Percentiles rank a stretch among this genome's conserved stretches.
Evolutionary conservation across 2,329 filamentous ascomycete genomes (phyloP).

Genomic region (Venturia asperata): DNA sequence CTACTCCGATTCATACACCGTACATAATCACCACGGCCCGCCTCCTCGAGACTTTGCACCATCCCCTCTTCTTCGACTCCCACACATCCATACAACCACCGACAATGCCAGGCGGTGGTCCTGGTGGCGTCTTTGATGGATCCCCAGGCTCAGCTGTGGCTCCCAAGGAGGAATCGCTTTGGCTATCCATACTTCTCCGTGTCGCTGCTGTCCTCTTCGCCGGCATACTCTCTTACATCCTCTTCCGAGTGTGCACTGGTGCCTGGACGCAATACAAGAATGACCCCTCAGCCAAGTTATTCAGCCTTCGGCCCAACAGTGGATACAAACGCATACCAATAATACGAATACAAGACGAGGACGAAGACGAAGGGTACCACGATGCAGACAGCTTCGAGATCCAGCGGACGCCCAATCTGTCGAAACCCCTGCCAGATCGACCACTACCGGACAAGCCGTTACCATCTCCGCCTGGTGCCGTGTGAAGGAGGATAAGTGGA

Average conservation of each 20-base stretch:
- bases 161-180: background rate
- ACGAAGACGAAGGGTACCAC: slow-evolving; percentile 16
- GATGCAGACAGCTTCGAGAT: slow-evolving; percentile 19
- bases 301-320: background rate
- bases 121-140: slow-evolving; percentile 1
- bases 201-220: slow-evolving; percentile 15
- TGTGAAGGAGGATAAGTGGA: slow-evolving; percentile 8
- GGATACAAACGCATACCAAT: slow-evolving; percentile 17
- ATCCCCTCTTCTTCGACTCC: background rate
- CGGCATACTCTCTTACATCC: slow-evolving; percentile 14
- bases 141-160: background rate
- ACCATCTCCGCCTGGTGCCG: slow-evolving; percentile 14
- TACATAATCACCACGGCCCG: background rate
- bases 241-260: slow-evolving; percentile 15
- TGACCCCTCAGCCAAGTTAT: background rate
- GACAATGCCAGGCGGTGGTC: slow-evolving; percentile 2
- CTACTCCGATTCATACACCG: background rate
- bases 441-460: slow-evolving; percentile 20
- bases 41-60: background rate
- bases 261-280: slow-evolving; percentile 17
- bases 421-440: slow-evolving; percentile 17
- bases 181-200: slow-evolving; percentile 15
- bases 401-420: slow-evolving; percentile 5
- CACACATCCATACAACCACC: background rate
- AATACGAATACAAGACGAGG: slow-evolving; percentile 12